A percentile compares a stretch with the other conserved stretches of the same genome.
Evolutionary conservation across 140 eudicot genomes (phyloP).

Genomic region (Senecio squalidus): DNA sequence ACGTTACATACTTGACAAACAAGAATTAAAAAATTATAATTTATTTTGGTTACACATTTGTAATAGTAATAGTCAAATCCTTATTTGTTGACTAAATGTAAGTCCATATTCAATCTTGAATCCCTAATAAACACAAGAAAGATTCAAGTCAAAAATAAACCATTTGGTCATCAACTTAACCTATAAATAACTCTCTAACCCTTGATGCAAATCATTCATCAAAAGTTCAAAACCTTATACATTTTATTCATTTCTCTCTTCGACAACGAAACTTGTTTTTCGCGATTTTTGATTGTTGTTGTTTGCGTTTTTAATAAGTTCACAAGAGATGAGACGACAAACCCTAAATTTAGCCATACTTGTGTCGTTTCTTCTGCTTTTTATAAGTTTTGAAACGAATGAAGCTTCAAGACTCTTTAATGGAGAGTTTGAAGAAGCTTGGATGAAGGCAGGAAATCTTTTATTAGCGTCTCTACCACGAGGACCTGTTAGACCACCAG

Average conservation of each 20-base stretch:
- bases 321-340: slow-evolving; percentile 2
- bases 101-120: too few relatives aligned
- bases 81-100: too few relatives aligned
- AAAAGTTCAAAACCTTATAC: too few relatives aligned
- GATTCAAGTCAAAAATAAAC: not conserved
- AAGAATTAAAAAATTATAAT: too few relatives aligned
- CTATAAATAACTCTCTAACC: not conserved
- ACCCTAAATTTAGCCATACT: not conserved
- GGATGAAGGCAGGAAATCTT: slow-evolving; percentile 28
- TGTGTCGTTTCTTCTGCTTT: not conserved
- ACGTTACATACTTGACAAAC: too few relatives aligned
- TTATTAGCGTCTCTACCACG: slow-evolving; percentile 14
- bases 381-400: not conserved
- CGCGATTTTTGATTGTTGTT: too few relatives aligned
- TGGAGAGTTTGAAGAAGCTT: slow-evolving; percentile 20
- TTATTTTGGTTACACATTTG: too few relatives aligned
- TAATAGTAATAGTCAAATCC: too few relatives aligned
- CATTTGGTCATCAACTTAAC: not conserved
- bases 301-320: too few relatives aligned
- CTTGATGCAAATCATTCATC: too few relatives aligned
- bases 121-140: not conserved
- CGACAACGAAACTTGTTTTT: too few relatives aligned
- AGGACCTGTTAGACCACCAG: slow-evolving; percentile 18
- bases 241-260: not conserved
- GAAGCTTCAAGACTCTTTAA: slow-evolving; percentile 21